These are phyloP conservation scores for Gracilaria domingensis DNA, from an alignment of 23 red algal genomes.

Conservation along the genomic window DNA sequence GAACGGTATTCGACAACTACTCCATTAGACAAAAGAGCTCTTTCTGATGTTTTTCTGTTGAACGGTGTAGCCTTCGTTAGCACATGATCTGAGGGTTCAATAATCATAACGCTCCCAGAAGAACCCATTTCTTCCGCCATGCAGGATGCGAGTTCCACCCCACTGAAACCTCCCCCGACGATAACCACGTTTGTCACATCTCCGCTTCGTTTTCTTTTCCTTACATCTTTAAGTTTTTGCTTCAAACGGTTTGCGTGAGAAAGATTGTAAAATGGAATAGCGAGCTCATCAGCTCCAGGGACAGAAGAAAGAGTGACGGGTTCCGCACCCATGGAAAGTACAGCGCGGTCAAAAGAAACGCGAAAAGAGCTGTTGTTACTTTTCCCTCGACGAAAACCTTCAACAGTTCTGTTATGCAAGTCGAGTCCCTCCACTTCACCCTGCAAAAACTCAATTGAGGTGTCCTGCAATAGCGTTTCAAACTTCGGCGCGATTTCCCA, in stretches of 20 bases:
- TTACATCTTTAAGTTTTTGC: conserved; percentile 25
- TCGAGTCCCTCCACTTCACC: conserved; percentile 76
- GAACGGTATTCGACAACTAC: conserved; percentile 60
- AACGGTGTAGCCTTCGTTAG: conserved; percentile 56
- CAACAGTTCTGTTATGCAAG: conserved; percentile 29
- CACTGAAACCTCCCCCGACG: conserved; percentile 87
- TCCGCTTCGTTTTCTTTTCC: conserved; percentile 5
- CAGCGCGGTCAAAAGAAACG: conserved; percentile 82
- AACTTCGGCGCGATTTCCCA: conserved; percentile 97
- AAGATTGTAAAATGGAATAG: conserved; percentile 72
- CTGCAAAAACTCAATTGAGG: conserved; percentile 72
- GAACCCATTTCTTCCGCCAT: conserved; percentile 83
- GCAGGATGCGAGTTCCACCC: conserved; percentile 91
- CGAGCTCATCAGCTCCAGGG: conserved; percentile 82
- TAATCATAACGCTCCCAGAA: conserved; percentile 72
- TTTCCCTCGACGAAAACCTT: conserved; percentile 20
- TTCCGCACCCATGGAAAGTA: conserved; percentile 79
- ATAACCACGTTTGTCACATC: conserved; percentile 75
- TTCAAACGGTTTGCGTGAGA: conserved; percentile 72
- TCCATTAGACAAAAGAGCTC: conserved; percentile 48
- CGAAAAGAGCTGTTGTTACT: conserved; percentile 27
- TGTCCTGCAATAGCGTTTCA: conserved; percentile 69
- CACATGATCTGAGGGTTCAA: conserved; percentile 72
- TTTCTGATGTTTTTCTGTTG: conserved; percentile 59
- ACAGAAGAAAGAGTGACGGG: conserved; percentile 42